These are phyloP conservation scores for Mycena citricolor DNA, from an alignment of 1,284 basidiomycete species.

Conservation along the genomic window DNA sequence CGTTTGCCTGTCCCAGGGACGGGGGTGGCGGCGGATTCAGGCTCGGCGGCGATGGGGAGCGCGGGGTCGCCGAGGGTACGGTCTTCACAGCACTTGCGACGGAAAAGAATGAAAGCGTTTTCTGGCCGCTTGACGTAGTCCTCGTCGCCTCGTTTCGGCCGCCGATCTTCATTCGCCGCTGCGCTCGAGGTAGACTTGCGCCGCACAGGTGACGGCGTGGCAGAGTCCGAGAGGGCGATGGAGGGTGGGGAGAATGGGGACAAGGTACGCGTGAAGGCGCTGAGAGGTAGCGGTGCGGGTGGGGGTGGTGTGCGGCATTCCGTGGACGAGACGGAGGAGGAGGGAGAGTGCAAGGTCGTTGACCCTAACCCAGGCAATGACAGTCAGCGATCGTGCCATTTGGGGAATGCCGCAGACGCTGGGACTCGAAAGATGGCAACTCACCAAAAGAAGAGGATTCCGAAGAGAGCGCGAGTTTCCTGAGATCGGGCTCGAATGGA, in stretches of 20 bases:
- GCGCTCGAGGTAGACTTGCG: slow-evolving; percentile 1
- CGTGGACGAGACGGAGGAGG: background rate
- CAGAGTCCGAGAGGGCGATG: background rate
- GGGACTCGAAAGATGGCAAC: too few species aligned
- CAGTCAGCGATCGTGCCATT: too few species aligned
- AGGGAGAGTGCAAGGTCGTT: background rate
- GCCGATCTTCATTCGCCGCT: slow-evolving; percentile 34
- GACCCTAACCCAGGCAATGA: slow-evolving; percentile 9
- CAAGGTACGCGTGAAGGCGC: slow-evolving; percentile 13
- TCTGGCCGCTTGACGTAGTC: slow-evolving; percentile 80
- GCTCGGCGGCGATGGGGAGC: background rate
- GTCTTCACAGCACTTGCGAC: slow-evolving; percentile 72
- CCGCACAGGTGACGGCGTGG: background rate
- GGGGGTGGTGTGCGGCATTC: slow-evolving; percentile 6
- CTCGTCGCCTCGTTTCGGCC: slow-evolving; percentile 75
- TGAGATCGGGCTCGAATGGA: slow-evolving; percentile 67
- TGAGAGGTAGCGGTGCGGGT: slow-evolving; percentile 15
- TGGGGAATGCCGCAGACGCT: too few species aligned
- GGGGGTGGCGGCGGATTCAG: background rate
- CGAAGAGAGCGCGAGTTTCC: slow-evolving; percentile 1
- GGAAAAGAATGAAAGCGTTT: slow-evolving; percentile 80
- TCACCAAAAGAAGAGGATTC: too few species aligned
- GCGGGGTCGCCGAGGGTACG: slow-evolving; percentile 27
- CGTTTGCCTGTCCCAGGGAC: slow-evolving; percentile 34
- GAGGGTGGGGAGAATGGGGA: slow-evolving; percentile 1